phyloP scores from a whole-genome alignment of 2,329 filamentous ascomycete genomes.

The Bipolaris oryzae region DNA sequence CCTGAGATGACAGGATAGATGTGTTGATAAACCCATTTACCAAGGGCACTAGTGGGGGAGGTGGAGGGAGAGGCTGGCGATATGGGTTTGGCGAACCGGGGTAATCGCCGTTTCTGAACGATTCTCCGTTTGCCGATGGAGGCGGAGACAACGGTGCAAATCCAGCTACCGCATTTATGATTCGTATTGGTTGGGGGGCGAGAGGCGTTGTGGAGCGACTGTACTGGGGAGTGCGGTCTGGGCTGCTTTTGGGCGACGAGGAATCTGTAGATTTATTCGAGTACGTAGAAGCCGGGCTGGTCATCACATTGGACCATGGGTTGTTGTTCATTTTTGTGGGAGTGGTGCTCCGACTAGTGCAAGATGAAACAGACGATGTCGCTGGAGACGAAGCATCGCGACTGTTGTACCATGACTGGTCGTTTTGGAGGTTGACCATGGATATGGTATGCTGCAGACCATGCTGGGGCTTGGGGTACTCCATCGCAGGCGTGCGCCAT shows the following conservation, averaged over 20 bases:
- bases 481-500: slow-evolving; percentile 42
- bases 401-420: slow-evolving; percentile 43
- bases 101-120: slow-evolving; percentile 37
- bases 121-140: slow-evolving; percentile 36
- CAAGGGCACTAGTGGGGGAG: slow-evolving; percentile 35
- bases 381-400: slow-evolving; percentile 46
- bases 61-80: slow-evolving; percentile 33
- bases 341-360: slow-evolving; percentile 46
- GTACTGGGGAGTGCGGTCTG: slow-evolving; percentile 46
- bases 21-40: slow-evolving; percentile 48
- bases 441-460: slow-evolving; percentile 48
- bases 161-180: slow-evolving; percentile 41
- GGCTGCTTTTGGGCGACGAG: slow-evolving; percentile 45
- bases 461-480: slow-evolving; percentile 44
- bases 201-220: slow-evolving; percentile 48
- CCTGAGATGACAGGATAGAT: slow-evolving; percentile 43
- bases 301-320: slow-evolving; percentile 47
- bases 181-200: slow-evolving; percentile 45
- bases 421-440: slow-evolving; percentile 50
- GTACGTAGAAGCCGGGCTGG: slow-evolving; percentile 37
- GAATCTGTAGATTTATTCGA: slow-evolving; percentile 40
- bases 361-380: slow-evolving; percentile 49
- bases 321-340: slow-evolving; percentile 47
- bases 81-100: slow-evolving; percentile 46
- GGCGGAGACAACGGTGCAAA: slow-evolving; percentile 45